Conservation (phyloP, 108 stramenopile genomes). For the Skeletonema menzelii region DNA sequence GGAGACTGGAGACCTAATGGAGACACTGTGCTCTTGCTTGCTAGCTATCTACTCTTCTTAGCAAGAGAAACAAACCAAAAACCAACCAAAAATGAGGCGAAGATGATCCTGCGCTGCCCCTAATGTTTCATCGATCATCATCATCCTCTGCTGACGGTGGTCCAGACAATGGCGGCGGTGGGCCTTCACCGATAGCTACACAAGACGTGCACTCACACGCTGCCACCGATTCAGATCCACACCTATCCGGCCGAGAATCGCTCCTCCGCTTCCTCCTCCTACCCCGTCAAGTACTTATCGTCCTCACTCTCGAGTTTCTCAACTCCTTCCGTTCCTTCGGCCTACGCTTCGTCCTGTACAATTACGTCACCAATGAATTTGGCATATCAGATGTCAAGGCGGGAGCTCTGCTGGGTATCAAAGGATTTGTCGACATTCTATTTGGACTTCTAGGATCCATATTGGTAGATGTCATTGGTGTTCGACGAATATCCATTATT, state of each 20-base stretch:
- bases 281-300: slow-evolving; percentile 14
- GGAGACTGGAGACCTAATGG: too few relatives aligned
- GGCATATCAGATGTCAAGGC: slow-evolving; percentile 13
- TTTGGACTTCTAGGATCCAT: slow-evolving; percentile 24
- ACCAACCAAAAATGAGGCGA: too few relatives aligned
- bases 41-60: too few relatives aligned
- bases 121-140: too few relatives aligned
- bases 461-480: slow-evolving; percentile 34
- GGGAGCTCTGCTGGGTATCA: slow-evolving; percentile 28
- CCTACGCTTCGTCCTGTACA: slow-evolving; percentile 25
- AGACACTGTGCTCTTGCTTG: too few relatives aligned
- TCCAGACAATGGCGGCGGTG: too few relatives aligned
- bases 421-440: slow-evolving; percentile 29
- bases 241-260: background rate
- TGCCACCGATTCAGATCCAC: too few relatives aligned
- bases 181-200: too few relatives aligned
- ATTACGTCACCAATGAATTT: slow-evolving; percentile 46
- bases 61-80: too few relatives aligned
- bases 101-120: too few relatives aligned
- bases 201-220: too few relatives aligned
- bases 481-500: slow-evolving; percentile 12
- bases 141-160: too few relatives aligned
- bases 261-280: slow-evolving; percentile 25
- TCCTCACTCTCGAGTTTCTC: slow-evolving; percentile 10
- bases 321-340: slow-evolving; percentile 47